These are phyloP conservation scores for Coniferiporia sulphurascens DNA, from an alignment of 1,284 basidiomycete species.

Conservation along the genomic window DNA sequence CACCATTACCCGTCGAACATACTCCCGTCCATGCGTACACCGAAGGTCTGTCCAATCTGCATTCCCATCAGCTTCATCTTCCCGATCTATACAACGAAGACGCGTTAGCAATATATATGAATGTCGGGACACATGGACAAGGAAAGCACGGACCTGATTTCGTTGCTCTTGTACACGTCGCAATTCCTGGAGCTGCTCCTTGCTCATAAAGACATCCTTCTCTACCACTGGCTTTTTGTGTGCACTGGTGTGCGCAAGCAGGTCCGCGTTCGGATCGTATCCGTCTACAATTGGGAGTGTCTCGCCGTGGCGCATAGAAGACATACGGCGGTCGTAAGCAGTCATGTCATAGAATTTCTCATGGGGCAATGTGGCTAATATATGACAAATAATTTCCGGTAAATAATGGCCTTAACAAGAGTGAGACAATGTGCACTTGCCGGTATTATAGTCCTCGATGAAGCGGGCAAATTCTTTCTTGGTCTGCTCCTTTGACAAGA, in stretches of 20 bases:
- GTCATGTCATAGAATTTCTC: conserved; percentile 91
- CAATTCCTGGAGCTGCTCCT: conserved; percentile 75
- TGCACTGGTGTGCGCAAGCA: conserved; percentile 63
- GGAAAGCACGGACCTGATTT: conserved; percentile 47
- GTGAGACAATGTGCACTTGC: conserved; percentile 33
- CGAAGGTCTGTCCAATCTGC: conserved; percentile 76
- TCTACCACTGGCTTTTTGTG: conserved; percentile 60
- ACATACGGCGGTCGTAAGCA: conserved; percentile 76
- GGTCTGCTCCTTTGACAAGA: conserved; percentile 74
- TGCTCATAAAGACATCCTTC: conserved; percentile 66
- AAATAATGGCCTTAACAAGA: conserved; percentile 1
- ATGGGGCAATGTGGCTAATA: conserved; percentile 76
- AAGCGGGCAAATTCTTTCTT: conserved; percentile 79
- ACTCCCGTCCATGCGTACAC: conserved; percentile 73
- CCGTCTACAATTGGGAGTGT: conserved; percentile 58
- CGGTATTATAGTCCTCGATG: conserved; percentile 86
- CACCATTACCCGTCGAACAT: conserved; percentile 37
- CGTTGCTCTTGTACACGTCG: conserved; percentile 78
- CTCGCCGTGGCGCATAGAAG: conserved; percentile 74
- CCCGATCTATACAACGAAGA: conserved; percentile 45
- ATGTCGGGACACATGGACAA: background rate
- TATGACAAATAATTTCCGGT: background rate
- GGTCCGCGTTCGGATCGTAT: conserved; percentile 78
- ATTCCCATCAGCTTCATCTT: conserved; percentile 82
- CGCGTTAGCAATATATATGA: background rate